A percentile compares a stretch with the other conserved stretches of the same genome.
phyloP scores from a whole-genome alignment of 805 yeast species.

The Cyberlindnera meyerae region DNA sequence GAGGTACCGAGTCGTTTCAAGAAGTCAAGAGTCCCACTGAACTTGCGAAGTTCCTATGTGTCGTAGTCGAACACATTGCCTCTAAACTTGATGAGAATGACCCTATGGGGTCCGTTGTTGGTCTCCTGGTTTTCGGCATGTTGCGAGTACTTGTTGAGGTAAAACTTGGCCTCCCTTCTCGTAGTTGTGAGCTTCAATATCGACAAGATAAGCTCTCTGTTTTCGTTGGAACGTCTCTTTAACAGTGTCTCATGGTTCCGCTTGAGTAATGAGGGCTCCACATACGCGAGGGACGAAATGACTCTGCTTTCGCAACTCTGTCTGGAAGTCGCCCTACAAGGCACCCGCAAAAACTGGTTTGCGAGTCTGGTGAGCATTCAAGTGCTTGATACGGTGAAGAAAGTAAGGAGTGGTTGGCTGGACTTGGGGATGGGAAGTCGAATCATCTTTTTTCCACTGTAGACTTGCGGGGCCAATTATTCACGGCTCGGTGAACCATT shows the following conservation, averaged over 20 bases:
- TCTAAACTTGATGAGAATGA: slow-evolving; percentile 26
- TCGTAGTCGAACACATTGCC: slow-evolving; percentile 21
- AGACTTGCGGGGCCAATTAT: no score
- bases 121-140: slow-evolving; percentile 21
- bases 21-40: slow-evolving; percentile 20
- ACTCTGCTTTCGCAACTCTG: not conserved
- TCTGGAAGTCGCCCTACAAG: not conserved
- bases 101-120: slow-evolving; percentile 23
- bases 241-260: slow-evolving; percentile 6
- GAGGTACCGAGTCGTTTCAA: slow-evolving; percentile 20
- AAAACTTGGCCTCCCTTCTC: slow-evolving; percentile 83
- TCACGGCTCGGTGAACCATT: no score
- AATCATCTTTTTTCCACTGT: no score
- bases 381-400: no score
- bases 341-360: no score
- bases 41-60: slow-evolving; percentile 10
- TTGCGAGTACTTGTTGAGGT: slow-evolving; percentile 63
- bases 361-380: no score
- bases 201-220: slow-evolving; percentile 71
- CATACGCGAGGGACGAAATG: slow-evolving; percentile 4
- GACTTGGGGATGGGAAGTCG: no score
- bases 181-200: slow-evolving; percentile 89
- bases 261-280: slow-evolving; percentile 6
- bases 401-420: no score
- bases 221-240: slow-evolving; percentile 34